Evolutionary conservation across 768 basidiomycete genomes (phyloP).

Genomic region (Collybiopsis confluens): DNA sequence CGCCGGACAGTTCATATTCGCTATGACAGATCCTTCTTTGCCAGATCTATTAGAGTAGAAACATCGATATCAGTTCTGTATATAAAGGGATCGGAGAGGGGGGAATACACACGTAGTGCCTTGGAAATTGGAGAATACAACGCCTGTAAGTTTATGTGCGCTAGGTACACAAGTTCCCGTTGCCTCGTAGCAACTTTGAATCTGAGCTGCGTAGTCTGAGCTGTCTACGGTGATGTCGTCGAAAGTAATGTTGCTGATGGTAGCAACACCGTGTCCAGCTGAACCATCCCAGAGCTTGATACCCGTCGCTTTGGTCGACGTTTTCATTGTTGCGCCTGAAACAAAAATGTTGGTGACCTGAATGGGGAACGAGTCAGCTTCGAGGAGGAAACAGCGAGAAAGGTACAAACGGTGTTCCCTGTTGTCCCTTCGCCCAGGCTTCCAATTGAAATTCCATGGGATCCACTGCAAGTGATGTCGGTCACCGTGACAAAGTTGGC

Average conservation of each 20-base stretch:
- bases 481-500: constrained; percentile 23
- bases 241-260: constrained; percentile 26
- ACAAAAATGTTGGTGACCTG: constrained; percentile 25
- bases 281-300: constrained; percentile 28
- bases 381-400: constrained; percentile 9
- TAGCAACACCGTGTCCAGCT: constrained; percentile 24
- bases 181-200: constrained; percentile 27
- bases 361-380: no score
- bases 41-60: no score
- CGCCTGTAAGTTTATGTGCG: constrained; percentile 19
- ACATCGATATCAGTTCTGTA: no score
- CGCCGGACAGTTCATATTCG: constrained; percentile 24
- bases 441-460: constrained; percentile 27
- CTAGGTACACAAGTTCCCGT: constrained; percentile 21
- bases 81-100: not conserved
- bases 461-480: constrained; percentile 26
- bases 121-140: constrained; percentile 20
- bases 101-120: constrained; percentile 23
- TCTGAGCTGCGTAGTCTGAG: constrained; percentile 29
- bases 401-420: constrained; percentile 3
- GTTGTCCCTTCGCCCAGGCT: constrained; percentile 18
- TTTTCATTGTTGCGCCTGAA: constrained; percentile 24
- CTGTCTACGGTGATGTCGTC: constrained; percentile 22
- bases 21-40: constrained; percentile 21
- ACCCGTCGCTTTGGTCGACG: constrained; percentile 27